A percentile compares a stretch with the other conserved stretches of the same genome.
Conservation (phyloP, 352 stramenopile genomes). For the Thalassiosira livingstoniorum region DNA sequence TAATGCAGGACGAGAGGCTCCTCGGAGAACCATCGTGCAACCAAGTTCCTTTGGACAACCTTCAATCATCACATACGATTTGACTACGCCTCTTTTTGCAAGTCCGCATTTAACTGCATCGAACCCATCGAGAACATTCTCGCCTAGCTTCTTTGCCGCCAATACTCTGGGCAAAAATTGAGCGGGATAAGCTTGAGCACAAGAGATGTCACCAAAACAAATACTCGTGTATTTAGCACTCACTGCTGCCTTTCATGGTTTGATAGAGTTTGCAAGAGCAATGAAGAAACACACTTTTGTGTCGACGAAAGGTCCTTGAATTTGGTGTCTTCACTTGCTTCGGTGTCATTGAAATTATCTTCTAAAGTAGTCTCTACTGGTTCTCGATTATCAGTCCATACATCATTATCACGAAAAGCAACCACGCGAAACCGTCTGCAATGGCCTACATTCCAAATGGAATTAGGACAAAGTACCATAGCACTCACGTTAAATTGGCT, state of each 20-base stretch:
- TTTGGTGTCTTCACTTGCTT: not conserved
- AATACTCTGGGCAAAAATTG: no score
- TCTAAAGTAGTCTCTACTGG: not conserved
- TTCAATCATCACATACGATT: constrained; percentile 94
- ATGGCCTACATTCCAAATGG: constrained; percentile 32
- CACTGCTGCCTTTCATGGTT: constrained; percentile 80
- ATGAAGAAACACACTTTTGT: constrained; percentile 55
- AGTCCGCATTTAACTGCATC: constrained; percentile 80
- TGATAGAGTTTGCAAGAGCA: constrained; percentile 57
- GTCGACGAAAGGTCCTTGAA: constrained; percentile 44
- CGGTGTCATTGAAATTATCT: not conserved
- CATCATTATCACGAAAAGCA: constrained; percentile 82
- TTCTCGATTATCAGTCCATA: constrained; percentile 60
- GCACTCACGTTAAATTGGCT: not conserved
- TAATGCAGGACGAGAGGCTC: constrained; percentile 89
- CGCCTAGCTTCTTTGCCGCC: constrained; percentile 76
- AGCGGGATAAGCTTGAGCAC: no score
- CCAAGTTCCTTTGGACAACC: constrained; percentile 93
- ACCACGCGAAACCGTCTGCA: constrained; percentile 84
- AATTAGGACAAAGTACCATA: constrained; percentile 24
- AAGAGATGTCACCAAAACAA: no score
- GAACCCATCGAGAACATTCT: constrained; percentile 78
- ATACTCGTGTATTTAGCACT: no score
- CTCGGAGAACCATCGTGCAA: constrained; percentile 93
- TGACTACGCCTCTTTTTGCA: constrained; percentile 80